Evolutionary conservation across 2,329 filamentous ascomycete species (phyloP), one percentile per base, ranked within the genome.

Genomic region (Fusarium irregulare): DNA sequence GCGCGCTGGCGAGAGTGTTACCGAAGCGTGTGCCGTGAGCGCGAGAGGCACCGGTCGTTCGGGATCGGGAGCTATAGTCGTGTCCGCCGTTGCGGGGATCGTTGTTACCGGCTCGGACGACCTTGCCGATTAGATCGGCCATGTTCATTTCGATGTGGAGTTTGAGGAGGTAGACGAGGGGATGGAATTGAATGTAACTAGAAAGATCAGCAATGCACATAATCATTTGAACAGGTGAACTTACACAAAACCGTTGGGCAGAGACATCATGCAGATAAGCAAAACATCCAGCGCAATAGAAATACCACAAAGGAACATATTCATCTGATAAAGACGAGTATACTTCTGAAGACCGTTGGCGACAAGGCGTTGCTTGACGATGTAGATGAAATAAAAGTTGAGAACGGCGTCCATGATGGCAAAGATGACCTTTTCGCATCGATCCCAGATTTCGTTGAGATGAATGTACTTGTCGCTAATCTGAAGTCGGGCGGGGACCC

Each of bases 321-420:
- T 78, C 72, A 79, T 78, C 42, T 78, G 77, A 27, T 85, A 82
- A 9, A 86, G 78, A 23, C 79, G 75, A 56, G 81, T 81, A 72
- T 86, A 86, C 72, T 86, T 86, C 3, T 80, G 80, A 0, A 86
- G 77, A 18, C 84, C 84, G 44, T 84, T 83, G 50, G 80, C 77
- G 55, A 86, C 81, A 1, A 86, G 78, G 12, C 82, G 80, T 16
- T 76, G 68, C 60, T 82, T 83, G 42, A 86, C 84, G 1, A 78
- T 75, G 9, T 73, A 75, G 74, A 78, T 80, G 68, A 87, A 87
- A 62, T 84, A 84, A 53, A 80, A 79, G 66, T 86, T 87, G 20
- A 87, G 78, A 1, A 66, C 63, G 3, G 79, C 82, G 57, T 87
- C 85, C 20, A 86, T 79, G 8, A 85, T 45, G 1, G 83, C 76